Evolutionary conservation across 2,329 filamentous ascomycete species (phyloP).

Genomic region (Botryosphaeria agaves): DNA sequence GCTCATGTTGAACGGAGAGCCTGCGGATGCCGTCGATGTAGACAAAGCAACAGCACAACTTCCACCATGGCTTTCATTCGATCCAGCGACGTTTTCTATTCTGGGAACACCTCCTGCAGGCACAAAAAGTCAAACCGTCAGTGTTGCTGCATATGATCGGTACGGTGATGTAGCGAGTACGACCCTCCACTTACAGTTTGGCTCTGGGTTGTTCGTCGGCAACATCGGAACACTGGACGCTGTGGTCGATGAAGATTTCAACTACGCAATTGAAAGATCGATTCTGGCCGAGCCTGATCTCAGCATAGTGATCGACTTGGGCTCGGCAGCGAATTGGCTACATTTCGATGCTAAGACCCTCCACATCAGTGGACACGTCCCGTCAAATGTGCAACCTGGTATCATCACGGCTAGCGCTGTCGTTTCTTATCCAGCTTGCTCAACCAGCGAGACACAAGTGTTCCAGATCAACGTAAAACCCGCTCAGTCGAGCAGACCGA

Average conservation of each 20-base stretch:
- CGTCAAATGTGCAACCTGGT: constrained; percentile 19
- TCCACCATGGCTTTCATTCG: constrained; percentile 54
- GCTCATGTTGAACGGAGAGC: constrained; percentile 41
- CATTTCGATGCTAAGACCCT: constrained; percentile 26
- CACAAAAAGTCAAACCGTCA: constrained; percentile 43
- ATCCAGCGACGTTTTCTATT: constrained; percentile 43
- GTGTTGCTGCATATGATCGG: constrained; percentile 40
- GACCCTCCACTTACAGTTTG: constrained; percentile 30
- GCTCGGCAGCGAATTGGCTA: constrained; percentile 28
- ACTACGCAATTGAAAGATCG: constrained; percentile 26
- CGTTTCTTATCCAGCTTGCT: constrained; percentile 13
- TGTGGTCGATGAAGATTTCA: constrained; percentile 31
- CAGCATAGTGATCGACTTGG: constrained; percentile 26
- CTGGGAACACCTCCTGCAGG: constrained; percentile 45
- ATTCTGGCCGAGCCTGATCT: constrained; percentile 23
- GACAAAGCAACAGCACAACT: constrained; percentile 32
- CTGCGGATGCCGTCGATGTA: constrained; percentile 32
- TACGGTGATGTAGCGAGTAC: constrained; percentile 41
- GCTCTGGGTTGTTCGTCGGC: constrained; percentile 23
- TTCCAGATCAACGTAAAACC: constrained; percentile 23
- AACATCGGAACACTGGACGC: constrained; percentile 28
- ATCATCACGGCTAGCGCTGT: constrained; percentile 25
- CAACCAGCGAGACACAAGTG: constrained; percentile 19
- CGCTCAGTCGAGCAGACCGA: background rate
- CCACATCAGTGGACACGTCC: constrained; percentile 31